Conservation (phyloP, 2,329 filamentous ascomycete species). For the Aspergillus brasiliensis region DNA sequence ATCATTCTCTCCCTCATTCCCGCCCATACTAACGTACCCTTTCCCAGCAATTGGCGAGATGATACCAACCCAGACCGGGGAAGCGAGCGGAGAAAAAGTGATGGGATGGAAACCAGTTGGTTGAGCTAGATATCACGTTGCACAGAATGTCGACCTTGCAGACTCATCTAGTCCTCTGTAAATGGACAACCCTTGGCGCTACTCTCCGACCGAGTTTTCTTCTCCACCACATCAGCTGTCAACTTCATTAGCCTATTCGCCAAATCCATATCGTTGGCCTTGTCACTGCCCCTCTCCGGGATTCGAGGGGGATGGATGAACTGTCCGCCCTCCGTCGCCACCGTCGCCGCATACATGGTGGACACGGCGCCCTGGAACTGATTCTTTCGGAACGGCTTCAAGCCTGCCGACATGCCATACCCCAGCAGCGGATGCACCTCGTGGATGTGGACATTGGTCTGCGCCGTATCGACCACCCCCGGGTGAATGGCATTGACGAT, state of each 20-base stretch:
- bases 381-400: conserved; percentile 3
- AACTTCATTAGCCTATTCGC: conserved; percentile 1
- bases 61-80: too few species aligned
- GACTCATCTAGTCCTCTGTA: not conserved
- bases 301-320: not conserved
- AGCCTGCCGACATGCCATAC: not conserved
- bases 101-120: too few species aligned
- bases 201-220: not conserved
- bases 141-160: too few species aligned
- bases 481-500: conserved; percentile 3
- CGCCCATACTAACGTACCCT: too few species aligned
- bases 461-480: not conserved
- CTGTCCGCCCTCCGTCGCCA: conserved; percentile 2
- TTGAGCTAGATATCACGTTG: too few species aligned
- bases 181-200: conserved; percentile 5
- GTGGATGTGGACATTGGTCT: conserved; percentile 3
- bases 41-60: too few species aligned
- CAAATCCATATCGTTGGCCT: conserved; percentile 3
- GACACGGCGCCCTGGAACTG: conserved; percentile 9
- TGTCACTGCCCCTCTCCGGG: not conserved
- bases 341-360: conserved; percentile 3
- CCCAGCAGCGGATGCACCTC: not conserved
- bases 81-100: too few species aligned
- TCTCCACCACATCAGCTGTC: conserved; percentile 2
- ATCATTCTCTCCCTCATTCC: too few species aligned